Conservation (phyloP, 2,329 filamentous ascomycete species). For the Alternaria longipes region DNA sequence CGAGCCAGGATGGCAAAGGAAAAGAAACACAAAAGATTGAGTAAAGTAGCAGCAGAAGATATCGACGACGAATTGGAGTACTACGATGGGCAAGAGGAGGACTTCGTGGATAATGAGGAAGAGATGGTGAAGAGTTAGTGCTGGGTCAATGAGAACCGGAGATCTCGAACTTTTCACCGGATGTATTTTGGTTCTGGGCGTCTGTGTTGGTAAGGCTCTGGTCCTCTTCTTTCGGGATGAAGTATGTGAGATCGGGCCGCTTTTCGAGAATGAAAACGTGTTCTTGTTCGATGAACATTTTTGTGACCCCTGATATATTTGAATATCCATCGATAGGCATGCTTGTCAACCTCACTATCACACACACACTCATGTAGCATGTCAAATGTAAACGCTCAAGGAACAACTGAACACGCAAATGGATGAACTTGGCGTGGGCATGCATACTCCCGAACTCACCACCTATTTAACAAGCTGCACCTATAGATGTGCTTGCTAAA, state of each 20-base stretch:
- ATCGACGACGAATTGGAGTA: not conserved
- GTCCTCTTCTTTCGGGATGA: not conserved
- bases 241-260: not conserved
- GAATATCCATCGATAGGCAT: too few relatives aligned
- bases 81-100: not conserved
- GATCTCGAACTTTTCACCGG: not conserved
- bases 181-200: not conserved
- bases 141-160: fast-evolving
- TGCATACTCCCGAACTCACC: too few relatives aligned
- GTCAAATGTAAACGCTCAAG: too few relatives aligned
- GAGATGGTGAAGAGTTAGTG: not conserved
- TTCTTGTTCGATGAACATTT: too few relatives aligned
- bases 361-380: too few relatives aligned
- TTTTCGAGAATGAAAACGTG: not conserved
- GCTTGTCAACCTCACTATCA: too few relatives aligned
- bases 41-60: not conserved
- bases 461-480: too few relatives aligned
- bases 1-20: not conserved
- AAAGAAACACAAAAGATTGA: not conserved
- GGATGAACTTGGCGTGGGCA: too few relatives aligned
- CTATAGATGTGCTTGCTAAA: too few relatives aligned
- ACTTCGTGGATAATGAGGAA: not conserved
- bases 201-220: not conserved
- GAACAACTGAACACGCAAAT: too few relatives aligned
- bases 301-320: too few relatives aligned